Percentiles rank a stretch among this genome's conserved stretches.
Conservation (phyloP, 163 green algal genomes). For the Chlorella variabilis region DNA sequence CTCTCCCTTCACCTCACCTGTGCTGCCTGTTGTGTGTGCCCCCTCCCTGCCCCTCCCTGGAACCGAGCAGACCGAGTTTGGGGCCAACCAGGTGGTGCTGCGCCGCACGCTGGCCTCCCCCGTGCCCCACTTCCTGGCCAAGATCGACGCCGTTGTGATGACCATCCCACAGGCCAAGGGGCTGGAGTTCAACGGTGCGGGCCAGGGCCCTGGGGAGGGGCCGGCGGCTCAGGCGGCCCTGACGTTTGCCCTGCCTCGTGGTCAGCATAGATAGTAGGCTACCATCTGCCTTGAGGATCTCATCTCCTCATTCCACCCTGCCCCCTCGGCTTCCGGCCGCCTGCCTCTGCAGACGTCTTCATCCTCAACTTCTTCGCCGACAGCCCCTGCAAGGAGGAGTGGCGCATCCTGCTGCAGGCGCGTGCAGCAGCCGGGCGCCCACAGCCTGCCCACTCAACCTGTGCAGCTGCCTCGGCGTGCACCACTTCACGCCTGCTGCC, state of each 20-base stretch:
- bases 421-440: not conserved
- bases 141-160: slow-evolving; percentile 43
- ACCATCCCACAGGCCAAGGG: slow-evolving; percentile 74
- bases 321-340: not conserved
- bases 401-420: slow-evolving; percentile 60
- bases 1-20: no score
- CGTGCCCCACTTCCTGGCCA: slow-evolving; percentile 18
- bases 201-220: no score
- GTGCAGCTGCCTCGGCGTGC: not conserved
- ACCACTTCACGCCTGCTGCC: not conserved
- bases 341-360: slow-evolving; percentile 64
- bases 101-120: slow-evolving; percentile 46
- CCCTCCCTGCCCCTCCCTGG: not conserved
- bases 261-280: no score
- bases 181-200: slow-evolving; percentile 72
- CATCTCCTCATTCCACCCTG: no score
- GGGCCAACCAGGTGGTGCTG: slow-evolving; percentile 80
- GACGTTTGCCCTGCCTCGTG: no score
- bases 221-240: no score
- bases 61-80: slow-evolving; percentile 69
- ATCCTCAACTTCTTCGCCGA: slow-evolving; percentile 59
- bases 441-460: not conserved
- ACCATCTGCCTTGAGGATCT: no score
- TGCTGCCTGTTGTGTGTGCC: no score
- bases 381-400: slow-evolving; percentile 58